These are phyloP conservation scores for Meyerozyma carpophila DNA, from an alignment of 1,139 yeast species.

Conservation along the genomic window DNA sequence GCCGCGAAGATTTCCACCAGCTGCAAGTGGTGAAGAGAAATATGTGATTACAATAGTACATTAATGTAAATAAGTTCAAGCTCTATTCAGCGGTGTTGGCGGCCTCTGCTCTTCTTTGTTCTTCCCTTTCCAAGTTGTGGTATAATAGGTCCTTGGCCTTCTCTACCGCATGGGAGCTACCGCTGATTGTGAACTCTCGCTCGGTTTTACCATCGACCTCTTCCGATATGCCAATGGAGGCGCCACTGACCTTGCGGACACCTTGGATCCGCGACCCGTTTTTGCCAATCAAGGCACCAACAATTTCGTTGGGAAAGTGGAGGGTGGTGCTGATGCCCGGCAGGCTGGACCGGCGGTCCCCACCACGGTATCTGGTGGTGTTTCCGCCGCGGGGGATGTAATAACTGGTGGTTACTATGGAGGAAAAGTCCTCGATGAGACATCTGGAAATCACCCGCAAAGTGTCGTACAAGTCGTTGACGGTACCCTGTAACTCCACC, in stretches of 20 bases:
- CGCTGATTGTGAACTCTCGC: conserved; percentile 69
- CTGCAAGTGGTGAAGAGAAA: conserved; percentile 31
- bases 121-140: conserved; percentile 75
- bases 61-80: background rate
- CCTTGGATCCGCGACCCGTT: conserved; percentile 86
- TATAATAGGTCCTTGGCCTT: conserved; percentile 64
- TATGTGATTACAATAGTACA: background rate
- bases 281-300: conserved; percentile 88
- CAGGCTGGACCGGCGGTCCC: conserved; percentile 2
- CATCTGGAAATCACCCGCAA: conserved; percentile 65
- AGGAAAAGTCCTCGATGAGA: conserved; percentile 66
- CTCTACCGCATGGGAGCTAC: conserved; percentile 59
- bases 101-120: conserved; percentile 53
- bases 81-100: background rate
- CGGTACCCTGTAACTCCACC: conserved; percentile 83
- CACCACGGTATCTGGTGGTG: conserved; percentile 1
- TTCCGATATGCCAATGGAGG: conserved; percentile 73
- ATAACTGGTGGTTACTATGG: conserved; percentile 59
- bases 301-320: conserved; percentile 71
- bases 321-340: conserved; percentile 9
- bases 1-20: conserved; percentile 46
- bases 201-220: conserved; percentile 61
- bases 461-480: conserved; percentile 56
- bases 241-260: conserved; percentile 74
- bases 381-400: conserved; percentile 51